Conservation (phyloP, 805 yeast genomes). For the Sugiyamaella valdiviana region DNA sequence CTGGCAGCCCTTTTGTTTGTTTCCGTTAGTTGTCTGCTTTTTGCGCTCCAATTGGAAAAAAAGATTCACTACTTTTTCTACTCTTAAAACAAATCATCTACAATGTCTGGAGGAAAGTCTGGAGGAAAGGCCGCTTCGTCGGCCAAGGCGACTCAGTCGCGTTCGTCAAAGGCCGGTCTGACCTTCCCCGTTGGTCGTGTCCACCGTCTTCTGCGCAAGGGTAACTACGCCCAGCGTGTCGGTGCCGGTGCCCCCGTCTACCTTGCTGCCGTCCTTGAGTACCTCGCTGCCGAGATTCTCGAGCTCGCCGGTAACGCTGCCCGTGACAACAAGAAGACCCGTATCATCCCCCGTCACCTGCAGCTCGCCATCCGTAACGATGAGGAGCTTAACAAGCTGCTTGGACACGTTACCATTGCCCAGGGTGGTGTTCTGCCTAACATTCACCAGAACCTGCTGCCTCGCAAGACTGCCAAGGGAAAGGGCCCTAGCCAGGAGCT, state of each 20-base stretch:
- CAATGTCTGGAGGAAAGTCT: slow-evolving; percentile 75
- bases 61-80: slow-evolving; percentile 16
- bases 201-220: slow-evolving; percentile 92
- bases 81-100: slow-evolving; percentile 18
- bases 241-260: slow-evolving; percentile 99
- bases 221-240: slow-evolving; percentile 96
- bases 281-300: slow-evolving; percentile 94
- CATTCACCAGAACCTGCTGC: slow-evolving; percentile 88
- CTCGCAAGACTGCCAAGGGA: slow-evolving; percentile 45
- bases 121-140: slow-evolving; percentile 93
- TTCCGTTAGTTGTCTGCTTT: slow-evolving; percentile 18
- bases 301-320: slow-evolving; percentile 99
- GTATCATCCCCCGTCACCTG: slow-evolving; percentile 98
- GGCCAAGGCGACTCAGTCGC: slow-evolving; percentile 93
- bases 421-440: slow-evolving; percentile 99
- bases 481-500: slow-evolving; percentile 37
- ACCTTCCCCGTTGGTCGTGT: slow-evolving; percentile 99
- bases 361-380: slow-evolving; percentile 98
- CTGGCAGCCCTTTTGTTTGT: slow-evolving; percentile 11
- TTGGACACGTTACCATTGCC: slow-evolving; percentile 91
- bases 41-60: slow-evolving; percentile 19
- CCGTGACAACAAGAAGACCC: slow-evolving; percentile 97
- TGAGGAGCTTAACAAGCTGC: slow-evolving; percentile 93
- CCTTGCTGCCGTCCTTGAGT: slow-evolving; percentile 94
- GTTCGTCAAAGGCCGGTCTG: slow-evolving; percentile 98